Evolutionary conservation across 1,139 yeast species (phyloP).

Genomic region (Candida anutae): DNA sequence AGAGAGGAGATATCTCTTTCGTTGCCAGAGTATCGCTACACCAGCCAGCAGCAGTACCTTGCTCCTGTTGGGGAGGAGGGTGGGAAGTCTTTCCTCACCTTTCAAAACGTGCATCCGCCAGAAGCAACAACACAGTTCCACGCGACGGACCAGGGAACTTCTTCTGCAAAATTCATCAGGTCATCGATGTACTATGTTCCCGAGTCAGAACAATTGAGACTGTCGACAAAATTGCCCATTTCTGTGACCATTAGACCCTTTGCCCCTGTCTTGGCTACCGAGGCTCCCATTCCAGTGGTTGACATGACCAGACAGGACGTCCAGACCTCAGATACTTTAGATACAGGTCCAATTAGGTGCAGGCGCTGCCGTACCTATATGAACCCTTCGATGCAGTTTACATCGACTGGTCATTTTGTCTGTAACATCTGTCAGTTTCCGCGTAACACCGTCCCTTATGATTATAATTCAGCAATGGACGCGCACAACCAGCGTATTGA

Average conservation of each 20-base stretch:
- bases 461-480: slow-evolving; percentile 60
- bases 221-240: slow-evolving; percentile 69
- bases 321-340: slow-evolving; percentile 19
- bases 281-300: slow-evolving; percentile 58
- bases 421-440: slow-evolving; percentile 85
- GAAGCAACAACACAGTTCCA: slow-evolving; percentile 66
- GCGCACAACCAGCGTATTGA: slow-evolving; percentile 53
- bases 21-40: slow-evolving; percentile 48
- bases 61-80: slow-evolving; percentile 17
- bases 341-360: slow-evolving; percentile 77
- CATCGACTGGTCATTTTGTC: slow-evolving; percentile 54
- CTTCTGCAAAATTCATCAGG: slow-evolving; percentile 75
- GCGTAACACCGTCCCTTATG: slow-evolving; percentile 61
- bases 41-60: slow-evolving; percentile 42
- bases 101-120: slow-evolving; percentile 76
- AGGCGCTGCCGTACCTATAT: slow-evolving; percentile 84
- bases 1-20: slow-evolving; percentile 21
- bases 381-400: slow-evolving; percentile 76
- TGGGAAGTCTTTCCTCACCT: slow-evolving; percentile 51
- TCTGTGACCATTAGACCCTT: slow-evolving; percentile 81
- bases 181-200: slow-evolving; percentile 84
- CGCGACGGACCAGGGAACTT: slow-evolving; percentile 74
- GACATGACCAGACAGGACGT: slow-evolving; percentile 42
- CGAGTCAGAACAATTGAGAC: slow-evolving; percentile 59
- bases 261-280: slow-evolving; percentile 47